These are phyloP conservation scores for Datisca glomerata DNA, from an alignment of 306 rosid genomes.

Conservation along the genomic window DNA sequence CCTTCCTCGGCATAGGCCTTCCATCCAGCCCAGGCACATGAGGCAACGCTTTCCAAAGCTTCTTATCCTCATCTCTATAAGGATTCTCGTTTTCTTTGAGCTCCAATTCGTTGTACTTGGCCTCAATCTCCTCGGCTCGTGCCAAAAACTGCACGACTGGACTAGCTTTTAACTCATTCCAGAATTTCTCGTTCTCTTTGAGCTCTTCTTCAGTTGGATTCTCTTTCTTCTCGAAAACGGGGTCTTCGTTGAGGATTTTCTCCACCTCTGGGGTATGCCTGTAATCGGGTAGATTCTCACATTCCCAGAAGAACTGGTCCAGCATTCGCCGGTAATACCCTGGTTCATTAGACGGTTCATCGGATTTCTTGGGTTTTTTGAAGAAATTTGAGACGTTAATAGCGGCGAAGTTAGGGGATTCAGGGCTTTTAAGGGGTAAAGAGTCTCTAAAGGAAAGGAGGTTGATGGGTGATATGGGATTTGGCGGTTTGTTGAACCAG, in stretches of 20 bases:
- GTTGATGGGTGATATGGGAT: constrained; percentile 38
- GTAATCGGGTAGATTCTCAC: constrained; percentile 45
- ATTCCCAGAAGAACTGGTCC: constrained; percentile 60
- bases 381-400: constrained; percentile 30
- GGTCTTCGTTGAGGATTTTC: constrained; percentile 28
- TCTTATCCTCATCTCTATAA: constrained; percentile 39
- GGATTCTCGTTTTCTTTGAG: constrained; percentile 54
- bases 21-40: constrained; percentile 70
- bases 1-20: constrained; percentile 76
- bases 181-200: constrained; percentile 35
- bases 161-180: constrained; percentile 29
- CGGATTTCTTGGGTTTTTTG: constrained; percentile 24
- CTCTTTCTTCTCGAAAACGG: constrained; percentile 34
- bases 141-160: constrained; percentile 48
- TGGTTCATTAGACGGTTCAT: constrained; percentile 25
- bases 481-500: constrained; percentile 72
- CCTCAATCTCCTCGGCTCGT: constrained; percentile 47
- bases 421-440: constrained; percentile 5
- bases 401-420: constrained; percentile 46
- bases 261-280: constrained; percentile 74
- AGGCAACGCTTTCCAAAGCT: constrained; percentile 58
- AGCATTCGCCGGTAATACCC: constrained; percentile 38
- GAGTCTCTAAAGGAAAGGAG: constrained; percentile 24
- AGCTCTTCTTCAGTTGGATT: constrained; percentile 57
- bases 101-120: constrained; percentile 47